A percentile compares a stretch with the other conserved stretches of the same genome.
phyloP scores from a whole-genome alignment of 805 yeast genomes.

The Pichia membranifaciens region DNA sequence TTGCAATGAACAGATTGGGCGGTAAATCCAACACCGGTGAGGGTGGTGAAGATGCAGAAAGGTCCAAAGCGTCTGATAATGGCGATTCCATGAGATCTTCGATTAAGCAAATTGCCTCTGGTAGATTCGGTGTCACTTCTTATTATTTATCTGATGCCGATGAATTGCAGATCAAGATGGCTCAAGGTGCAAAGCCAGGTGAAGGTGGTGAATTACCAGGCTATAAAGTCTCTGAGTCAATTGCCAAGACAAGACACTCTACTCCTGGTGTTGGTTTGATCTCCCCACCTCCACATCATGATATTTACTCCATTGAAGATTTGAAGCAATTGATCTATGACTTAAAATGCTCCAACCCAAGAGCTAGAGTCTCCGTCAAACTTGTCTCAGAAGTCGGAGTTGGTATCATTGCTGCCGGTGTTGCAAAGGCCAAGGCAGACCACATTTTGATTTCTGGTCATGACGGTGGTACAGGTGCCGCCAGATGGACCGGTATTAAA shows the following conservation, averaged over 20 bases:
- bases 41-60: constrained; percentile 97
- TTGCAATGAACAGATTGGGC: constrained; percentile 96
- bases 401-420: constrained; percentile 98
- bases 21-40: constrained; percentile 99
- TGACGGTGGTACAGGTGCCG: constrained; percentile 99
- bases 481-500: constrained; percentile 94
- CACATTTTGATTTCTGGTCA: constrained; percentile 94
- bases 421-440: constrained; percentile 97
- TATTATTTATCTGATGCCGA: constrained; percentile 93
- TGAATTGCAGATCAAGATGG: constrained; percentile 96
- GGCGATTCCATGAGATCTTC: constrained; percentile 99
- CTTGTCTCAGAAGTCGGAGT: constrained; percentile 98
- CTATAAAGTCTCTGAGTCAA: constrained; percentile 77
- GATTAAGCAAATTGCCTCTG: constrained; percentile 95
- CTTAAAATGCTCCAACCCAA: constrained; percentile 92
- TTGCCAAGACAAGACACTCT: constrained; percentile 94
- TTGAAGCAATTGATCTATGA: constrained; percentile 94
- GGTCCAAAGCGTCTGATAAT: constrained; percentile 69
- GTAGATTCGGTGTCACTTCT: constrained; percentile 97
- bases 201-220: constrained; percentile 99
- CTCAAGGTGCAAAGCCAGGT: constrained; percentile 99
- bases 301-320: constrained; percentile 96
- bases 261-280: constrained; percentile 96
- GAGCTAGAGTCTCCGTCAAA: constrained; percentile 95
- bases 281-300: constrained; percentile 99